Percentiles rank a stretch among this genome's conserved stretches.
Conservation (phyloP, 192 early-diverging fungal species). For the Umbelopsis sp. region DNA sequence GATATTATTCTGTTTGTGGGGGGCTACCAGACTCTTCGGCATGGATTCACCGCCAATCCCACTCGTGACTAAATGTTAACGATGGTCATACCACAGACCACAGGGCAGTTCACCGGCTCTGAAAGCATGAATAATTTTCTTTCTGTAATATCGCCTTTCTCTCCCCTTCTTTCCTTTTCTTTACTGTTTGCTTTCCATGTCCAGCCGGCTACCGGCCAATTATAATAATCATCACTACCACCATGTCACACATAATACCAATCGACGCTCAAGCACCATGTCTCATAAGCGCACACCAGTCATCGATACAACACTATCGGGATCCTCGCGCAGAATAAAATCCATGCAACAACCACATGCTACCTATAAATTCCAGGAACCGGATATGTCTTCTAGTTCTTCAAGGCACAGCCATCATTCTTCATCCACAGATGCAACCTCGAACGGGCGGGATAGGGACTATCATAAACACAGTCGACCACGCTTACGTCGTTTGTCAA, state of each 20-base stretch:
- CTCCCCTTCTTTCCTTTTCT: neutral
- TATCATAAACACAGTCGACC: neutral
- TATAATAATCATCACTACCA: slow-evolving; percentile 3
- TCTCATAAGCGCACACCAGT: neutral
- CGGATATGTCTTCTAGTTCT: neutral
- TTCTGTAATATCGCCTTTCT: neutral
- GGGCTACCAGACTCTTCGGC: neutral
- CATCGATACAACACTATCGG: neutral
- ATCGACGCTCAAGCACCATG: slow-evolving; percentile 15
- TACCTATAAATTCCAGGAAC: neutral
- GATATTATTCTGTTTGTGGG: neutral
- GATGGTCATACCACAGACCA: too few species aligned
- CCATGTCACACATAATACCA: neutral
- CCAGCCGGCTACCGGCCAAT: neutral
- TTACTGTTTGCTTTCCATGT: neutral
- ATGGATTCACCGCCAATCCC: neutral
- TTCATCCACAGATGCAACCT: neutral
- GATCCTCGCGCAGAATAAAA: slow-evolving; percentile 6
- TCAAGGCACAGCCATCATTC: neutral
- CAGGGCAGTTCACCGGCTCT: too few species aligned
- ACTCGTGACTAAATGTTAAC: slow-evolving; percentile 7
- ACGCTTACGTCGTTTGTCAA: neutral
- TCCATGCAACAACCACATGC: slow-evolving; percentile 10
- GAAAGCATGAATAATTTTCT: neutral
- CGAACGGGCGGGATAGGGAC: neutral